phyloP scores from a whole-genome alignment of 345 rosid species.

The Fremontodendron californicum region DNA sequence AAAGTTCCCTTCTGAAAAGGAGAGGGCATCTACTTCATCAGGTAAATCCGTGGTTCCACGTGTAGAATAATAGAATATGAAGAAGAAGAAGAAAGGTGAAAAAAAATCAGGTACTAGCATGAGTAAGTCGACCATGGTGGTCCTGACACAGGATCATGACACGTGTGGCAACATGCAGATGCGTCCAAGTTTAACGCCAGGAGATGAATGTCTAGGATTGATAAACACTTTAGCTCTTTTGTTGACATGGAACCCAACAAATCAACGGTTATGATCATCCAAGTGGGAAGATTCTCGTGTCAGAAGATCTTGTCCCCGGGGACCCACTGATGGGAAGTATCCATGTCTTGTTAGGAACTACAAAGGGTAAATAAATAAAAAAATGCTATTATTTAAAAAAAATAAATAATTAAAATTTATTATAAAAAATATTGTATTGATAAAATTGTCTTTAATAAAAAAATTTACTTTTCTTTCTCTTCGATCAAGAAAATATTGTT shows the following conservation, averaged over 20 bases:
- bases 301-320: conserved; percentile 35
- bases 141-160: conserved; percentile 19
- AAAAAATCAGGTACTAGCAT: background rate
- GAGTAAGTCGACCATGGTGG: conserved; percentile 12
- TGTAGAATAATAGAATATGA: background rate
- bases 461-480: too few relatives aligned
- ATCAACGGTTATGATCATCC: conserved; percentile 25
- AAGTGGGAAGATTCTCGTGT: conserved; percentile 40
- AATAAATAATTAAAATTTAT: too few relatives aligned
- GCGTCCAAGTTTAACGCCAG: background rate
- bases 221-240: conserved; percentile 20
- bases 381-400: too few relatives aligned
- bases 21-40: background rate
- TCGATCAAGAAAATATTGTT: too few relatives aligned
- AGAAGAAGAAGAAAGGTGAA: background rate
- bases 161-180: conserved; percentile 38
- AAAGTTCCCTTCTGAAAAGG: background rate
- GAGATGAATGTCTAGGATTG: conserved; percentile 28
- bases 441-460: too few relatives aligned
- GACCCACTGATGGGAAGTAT: conserved; percentile 28
- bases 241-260: conserved; percentile 22
- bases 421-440: too few relatives aligned
- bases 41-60: background rate
- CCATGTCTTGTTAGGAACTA: conserved; percentile 19
- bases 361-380: too few relatives aligned